Base-by-base conservation (phyloP, 352 stramenopile species). In the Globisporangium nodosum region DNA sequence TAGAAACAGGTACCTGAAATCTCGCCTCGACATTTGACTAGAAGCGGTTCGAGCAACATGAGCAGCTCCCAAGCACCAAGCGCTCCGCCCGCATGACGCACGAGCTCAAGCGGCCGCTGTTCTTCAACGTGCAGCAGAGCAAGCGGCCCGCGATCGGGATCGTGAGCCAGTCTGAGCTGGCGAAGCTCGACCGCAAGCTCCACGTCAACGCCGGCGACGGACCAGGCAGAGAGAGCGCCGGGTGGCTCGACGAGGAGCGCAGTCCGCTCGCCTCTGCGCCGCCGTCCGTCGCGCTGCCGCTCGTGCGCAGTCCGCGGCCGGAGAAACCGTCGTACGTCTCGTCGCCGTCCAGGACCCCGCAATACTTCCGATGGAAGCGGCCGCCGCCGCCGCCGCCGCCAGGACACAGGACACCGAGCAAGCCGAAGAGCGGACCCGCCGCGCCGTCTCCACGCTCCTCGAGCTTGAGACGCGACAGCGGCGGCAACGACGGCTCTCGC, bases 311-410 rank as follows among this genome's bases (percentile, higher is more conserved):
- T 33, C 66, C 71, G 3, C 65, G 74, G 2, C 61, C 65, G 0
- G 58, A 78, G 27, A 87, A 81, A 48, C 45, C 35, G 6, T 31
- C 42, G 5, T 87, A 84, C 61, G 47, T 75, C 1, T 60, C 71
- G 11, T 69, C 52, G 1, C 76, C 79, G 11, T 70, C 74, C 6
- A 73, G 76, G 31, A 87, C 77, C 0, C 79, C 77, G 0, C 65
- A 76, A 52, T 89, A 89, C 58, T 89, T 87, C 54, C 71, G 76
- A 20, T 89, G 75, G 79, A 86, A 83, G 35, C 69, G 62, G 3
- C 64, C 74, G 11, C 42, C 51, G 31, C 27, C 42, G 30, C n/a
- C n/a, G 21, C 21, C 21, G 21, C 12, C 33, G 6, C 51, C 49
- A 3, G 52, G 47, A 13, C 20, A 58, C 4, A 70, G 53, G 45